Evolutionary conservation across 805 yeast genomes (phyloP).

Genomic region (Pichia scutulata): DNA sequence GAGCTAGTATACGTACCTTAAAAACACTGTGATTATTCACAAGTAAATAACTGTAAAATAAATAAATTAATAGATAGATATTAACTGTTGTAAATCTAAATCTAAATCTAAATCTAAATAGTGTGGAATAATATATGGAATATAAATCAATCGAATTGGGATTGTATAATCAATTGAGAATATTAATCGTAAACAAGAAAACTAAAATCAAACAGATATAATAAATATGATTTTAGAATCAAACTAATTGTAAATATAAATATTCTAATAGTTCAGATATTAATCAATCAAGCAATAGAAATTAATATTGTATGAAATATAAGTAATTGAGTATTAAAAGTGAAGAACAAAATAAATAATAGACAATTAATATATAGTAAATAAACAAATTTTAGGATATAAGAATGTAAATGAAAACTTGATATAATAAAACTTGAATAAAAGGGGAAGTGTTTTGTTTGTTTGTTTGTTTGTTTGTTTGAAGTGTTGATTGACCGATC

Average conservation of each 20-base stretch:
- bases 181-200: neutral
- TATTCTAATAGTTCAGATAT: neutral
- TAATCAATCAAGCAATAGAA: neutral
- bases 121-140: neutral
- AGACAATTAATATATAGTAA: neutral
- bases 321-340: neutral
- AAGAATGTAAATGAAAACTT: neutral
- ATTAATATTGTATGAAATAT: neutral
- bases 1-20: constrained; percentile 9
- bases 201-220: neutral
- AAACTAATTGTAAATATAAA: neutral
- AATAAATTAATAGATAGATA: neutral
- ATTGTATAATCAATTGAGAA: neutral
- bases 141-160: neutral
- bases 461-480: constrained; percentile 11
- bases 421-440: neutral
- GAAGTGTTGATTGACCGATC: neutral
- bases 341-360: neutral
- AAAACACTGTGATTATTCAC: constrained; percentile 4
- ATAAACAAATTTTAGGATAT: neutral
- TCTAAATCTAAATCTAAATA: neutral
- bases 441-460: neutral
- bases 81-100: neutral
- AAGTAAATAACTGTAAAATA: neutral
- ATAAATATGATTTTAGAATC: neutral